Percentiles rank a stretch among this genome's conserved stretches.
Evolutionary conservation across 495 filamentous ascomycete genomes (phyloP).

Genomic region (Gamarada debralockiae): DNA sequence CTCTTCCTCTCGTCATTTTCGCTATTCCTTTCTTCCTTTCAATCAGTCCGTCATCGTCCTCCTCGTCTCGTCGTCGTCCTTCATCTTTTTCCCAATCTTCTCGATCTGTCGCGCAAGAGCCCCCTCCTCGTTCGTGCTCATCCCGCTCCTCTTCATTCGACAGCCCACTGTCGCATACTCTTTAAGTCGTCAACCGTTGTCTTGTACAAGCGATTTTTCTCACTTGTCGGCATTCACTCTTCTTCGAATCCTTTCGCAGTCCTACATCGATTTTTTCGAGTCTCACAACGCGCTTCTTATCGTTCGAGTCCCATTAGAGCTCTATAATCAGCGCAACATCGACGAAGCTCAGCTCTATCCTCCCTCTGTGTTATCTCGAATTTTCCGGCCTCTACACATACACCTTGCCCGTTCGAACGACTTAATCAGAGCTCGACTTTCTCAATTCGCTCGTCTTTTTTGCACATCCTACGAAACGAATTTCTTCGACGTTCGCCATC

Average conservation of each 20-base stretch:
- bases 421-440: slow-evolving; percentile 7
- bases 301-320: slow-evolving; percentile 20
- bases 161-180: slow-evolving; percentile 14
- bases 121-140: slow-evolving; percentile 18
- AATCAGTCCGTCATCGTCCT: slow-evolving; percentile 13
- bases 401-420: slow-evolving; percentile 7
- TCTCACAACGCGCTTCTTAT: slow-evolving; percentile 21
- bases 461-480: slow-evolving; percentile 1
- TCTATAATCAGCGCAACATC: slow-evolving; percentile 14
- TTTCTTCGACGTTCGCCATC: slow-evolving; percentile 9
- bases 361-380: slow-evolving; percentile 19
- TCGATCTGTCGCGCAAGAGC: slow-evolving; percentile 18
- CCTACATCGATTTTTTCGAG: slow-evolving; percentile 13
- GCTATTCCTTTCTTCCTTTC: slow-evolving; percentile 31
- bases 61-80: slow-evolving; percentile 21
- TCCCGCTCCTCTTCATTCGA: slow-evolving; percentile 22
- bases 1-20: slow-evolving; percentile 49
- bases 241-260: slow-evolving; percentile 19
- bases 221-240: slow-evolving; percentile 12
- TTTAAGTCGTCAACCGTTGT: slow-evolving; percentile 16
- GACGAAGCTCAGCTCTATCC: slow-evolving; percentile 9
- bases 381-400: slow-evolving; percentile 10
- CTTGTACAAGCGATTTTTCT: slow-evolving; percentile 22
- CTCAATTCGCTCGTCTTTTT: slow-evolving; percentile 6
- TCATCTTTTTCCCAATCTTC: slow-evolving; percentile 15